Conservation (phyloP, 805 yeast genomes). For the Sugiyamaella boreocaroliniensis region DNA sequence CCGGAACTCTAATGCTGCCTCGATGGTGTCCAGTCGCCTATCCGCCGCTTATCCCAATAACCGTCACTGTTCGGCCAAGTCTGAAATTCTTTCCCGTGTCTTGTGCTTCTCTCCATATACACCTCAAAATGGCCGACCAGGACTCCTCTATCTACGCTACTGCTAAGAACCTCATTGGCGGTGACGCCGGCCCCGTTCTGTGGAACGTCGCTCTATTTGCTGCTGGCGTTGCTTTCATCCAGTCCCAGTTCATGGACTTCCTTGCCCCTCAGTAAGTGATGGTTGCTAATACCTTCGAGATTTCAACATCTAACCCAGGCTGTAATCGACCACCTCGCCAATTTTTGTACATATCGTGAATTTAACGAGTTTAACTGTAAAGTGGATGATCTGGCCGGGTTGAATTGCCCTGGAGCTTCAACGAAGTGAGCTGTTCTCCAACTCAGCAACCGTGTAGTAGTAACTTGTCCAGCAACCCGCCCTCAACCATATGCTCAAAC, state of each 20-base stretch:
- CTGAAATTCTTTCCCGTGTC: neutral
- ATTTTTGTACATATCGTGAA: neutral
- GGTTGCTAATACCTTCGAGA: neutral
- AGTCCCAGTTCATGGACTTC: conserved; percentile 34
- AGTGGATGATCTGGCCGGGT: neutral
- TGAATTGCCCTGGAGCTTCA: too few relatives aligned
- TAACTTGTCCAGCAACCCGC: too few relatives aligned
- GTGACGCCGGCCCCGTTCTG: conserved; percentile 20
- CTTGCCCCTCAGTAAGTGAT: conserved; percentile 32
- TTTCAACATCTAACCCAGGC: neutral
- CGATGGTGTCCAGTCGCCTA: too few relatives aligned
- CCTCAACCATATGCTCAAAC: too few relatives aligned
- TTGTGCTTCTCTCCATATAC: neutral
- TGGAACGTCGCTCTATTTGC: conserved; percentile 24
- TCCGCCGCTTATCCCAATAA: too few relatives aligned
- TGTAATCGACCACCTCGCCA: neutral
- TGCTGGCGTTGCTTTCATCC: conserved; percentile 34
- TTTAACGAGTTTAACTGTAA: too few relatives aligned
- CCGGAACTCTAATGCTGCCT: too few relatives aligned
- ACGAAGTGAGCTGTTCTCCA: too few relatives aligned
- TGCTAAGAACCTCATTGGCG: conserved; percentile 9
- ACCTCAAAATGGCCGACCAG: conserved; percentile 17
- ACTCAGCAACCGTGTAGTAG: too few relatives aligned
- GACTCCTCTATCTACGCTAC: conserved; percentile 9
- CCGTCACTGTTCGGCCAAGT: too few relatives aligned